Evolutionary conservation across 371 early-diverging fungal species (phyloP).

Genomic region (Mucor velutinosus): DNA sequence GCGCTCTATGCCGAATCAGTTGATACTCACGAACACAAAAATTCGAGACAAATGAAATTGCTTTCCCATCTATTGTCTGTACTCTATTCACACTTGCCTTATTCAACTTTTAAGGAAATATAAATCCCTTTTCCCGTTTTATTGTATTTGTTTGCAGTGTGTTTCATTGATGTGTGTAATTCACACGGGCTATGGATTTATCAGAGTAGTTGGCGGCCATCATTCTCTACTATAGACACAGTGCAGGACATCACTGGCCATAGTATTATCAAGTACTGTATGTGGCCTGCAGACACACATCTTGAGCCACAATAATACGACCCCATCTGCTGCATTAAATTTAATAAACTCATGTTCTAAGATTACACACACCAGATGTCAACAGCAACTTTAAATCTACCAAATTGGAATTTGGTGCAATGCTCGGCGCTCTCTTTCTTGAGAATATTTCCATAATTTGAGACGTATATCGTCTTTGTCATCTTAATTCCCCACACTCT

Average conservation of each 20-base stretch:
- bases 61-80: neutral
- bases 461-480: slow-evolving; percentile 9
- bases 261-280: too few species aligned
- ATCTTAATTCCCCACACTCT: slow-evolving; percentile 11
- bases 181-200: neutral
- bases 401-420: neutral
- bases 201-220: neutral
- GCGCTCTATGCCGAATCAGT: neutral
- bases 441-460: neutral
- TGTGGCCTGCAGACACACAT: neutral
- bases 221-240: neutral
- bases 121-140: neutral
- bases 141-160: neutral
- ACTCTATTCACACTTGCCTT: slow-evolving; percentile 1
- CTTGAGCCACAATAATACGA: neutral
- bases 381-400: neutral
- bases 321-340: neutral
- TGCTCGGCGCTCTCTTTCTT: neutral
- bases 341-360: neutral
- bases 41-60: neutral
- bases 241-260: neutral
- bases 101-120: neutral
- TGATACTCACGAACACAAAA: neutral
- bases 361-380: neutral
- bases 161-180: neutral